Percentiles rank a stretch among this genome's conserved stretches.
Evolutionary conservation across 2,329 filamentous ascomycete genomes (phyloP).

Genomic region (Xylaria sp.): DNA sequence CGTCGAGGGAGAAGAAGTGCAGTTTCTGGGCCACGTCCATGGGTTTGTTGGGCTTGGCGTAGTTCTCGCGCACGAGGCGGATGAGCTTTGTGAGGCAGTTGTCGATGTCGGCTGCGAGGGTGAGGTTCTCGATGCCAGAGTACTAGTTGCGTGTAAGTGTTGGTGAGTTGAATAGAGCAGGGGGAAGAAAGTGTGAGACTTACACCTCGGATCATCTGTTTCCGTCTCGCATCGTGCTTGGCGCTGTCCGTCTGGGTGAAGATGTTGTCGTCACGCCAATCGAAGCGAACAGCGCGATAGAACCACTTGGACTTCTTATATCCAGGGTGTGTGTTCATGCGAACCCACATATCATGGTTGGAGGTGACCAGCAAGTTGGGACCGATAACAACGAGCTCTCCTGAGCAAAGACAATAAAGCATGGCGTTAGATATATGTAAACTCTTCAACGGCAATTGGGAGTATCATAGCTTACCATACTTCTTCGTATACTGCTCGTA

Average conservation of each 20-base stretch:
- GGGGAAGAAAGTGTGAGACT: constrained; percentile 11
- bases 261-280: constrained; percentile 47
- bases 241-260: constrained; percentile 47
- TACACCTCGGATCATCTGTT: constrained; percentile 49
- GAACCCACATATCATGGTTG: constrained; percentile 12
- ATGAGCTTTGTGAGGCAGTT: constrained; percentile 41
- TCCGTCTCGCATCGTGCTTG: constrained; percentile 41
- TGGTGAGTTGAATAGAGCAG: neutral
- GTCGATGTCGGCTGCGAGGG: constrained; percentile 47
- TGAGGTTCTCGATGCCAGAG: constrained; percentile 49
- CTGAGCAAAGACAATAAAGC: neutral
- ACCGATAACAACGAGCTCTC: constrained; percentile 6
- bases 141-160: constrained; percentile 36
- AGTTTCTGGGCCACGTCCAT: constrained; percentile 45
- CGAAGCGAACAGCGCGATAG: constrained; percentile 37
- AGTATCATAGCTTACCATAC: constrained; percentile 23
- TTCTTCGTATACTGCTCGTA: constrained; percentile 26
- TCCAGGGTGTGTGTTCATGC: constrained; percentile 35
- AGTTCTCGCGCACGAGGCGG: constrained; percentile 40
- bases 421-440: neutral
- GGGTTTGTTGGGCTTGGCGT: constrained; percentile 28
- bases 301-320: constrained; percentile 42
- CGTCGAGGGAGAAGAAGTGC: constrained; percentile 49
- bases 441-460: neutral
- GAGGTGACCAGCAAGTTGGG: constrained; percentile 14